Evolutionary conservation across 2,329 filamentous ascomycete species (phyloP).

Genomic region (Stenocarpella maydis): DNA sequence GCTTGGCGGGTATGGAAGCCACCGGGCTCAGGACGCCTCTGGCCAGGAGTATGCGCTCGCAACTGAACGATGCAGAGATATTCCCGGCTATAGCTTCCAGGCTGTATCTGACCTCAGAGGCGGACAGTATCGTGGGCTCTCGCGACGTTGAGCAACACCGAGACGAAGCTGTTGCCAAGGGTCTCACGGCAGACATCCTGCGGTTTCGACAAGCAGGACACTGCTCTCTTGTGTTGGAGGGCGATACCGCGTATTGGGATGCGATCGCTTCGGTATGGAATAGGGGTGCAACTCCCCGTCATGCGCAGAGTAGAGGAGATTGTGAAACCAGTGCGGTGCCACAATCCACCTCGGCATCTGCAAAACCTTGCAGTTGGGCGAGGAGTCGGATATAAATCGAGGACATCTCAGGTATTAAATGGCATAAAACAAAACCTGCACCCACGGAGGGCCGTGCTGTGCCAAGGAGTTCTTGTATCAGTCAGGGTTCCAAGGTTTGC

Average conservation of each 20-base stretch:
- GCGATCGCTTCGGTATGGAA: conserved; percentile 25
- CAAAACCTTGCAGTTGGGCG: neutral
- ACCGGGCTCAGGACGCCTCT: conserved; percentile 10
- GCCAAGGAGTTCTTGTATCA: neutral
- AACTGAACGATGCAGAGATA: conserved; percentile 22
- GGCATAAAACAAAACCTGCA: neutral
- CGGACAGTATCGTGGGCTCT: conserved; percentile 19
- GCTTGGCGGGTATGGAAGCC: conserved; percentile 25
- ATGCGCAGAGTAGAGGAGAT: neutral
- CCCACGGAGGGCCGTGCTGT: neutral
- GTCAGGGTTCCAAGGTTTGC: neutral
- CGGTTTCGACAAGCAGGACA: conserved; percentile 26
- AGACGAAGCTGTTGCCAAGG: conserved; percentile 18
- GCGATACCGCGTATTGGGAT: conserved; percentile 24
- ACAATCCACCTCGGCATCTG: neutral
- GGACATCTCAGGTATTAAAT: neutral
- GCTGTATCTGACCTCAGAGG: conserved; percentile 32
- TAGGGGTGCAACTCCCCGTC: neutral
- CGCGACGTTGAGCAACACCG: conserved; percentile 21
- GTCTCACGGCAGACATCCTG: conserved; percentile 13
- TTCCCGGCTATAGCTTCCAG: conserved; percentile 23
- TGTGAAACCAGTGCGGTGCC: neutral
- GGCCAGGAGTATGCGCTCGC: conserved; percentile 22
- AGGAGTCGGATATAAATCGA: neutral
- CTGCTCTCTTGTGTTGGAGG: conserved; percentile 31